Evolutionary conservation across 2,329 filamentous ascomycete species (phyloP).

Genomic region (Westerdykella aurantiaca): DNA sequence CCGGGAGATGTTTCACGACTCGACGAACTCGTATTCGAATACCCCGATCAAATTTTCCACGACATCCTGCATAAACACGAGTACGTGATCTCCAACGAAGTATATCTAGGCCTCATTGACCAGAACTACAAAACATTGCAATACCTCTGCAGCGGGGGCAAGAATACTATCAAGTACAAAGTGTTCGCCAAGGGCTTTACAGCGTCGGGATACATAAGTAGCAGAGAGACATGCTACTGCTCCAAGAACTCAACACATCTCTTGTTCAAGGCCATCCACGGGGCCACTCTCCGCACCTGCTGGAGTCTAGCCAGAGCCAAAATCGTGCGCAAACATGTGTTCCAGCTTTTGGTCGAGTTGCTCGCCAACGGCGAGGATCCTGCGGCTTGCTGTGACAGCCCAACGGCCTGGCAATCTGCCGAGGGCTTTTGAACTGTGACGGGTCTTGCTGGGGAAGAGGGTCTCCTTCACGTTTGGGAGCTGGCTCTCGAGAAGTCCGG

Average conservation of each 20-base stretch:
- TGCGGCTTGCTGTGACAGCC: slow-evolving; percentile 2
- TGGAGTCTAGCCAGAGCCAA: not conserved
- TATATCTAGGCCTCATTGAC: slow-evolving; percentile 1
- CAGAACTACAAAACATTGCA: slow-evolving; percentile 3
- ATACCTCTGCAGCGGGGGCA: slow-evolving; percentile 2
- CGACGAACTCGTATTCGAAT: slow-evolving; percentile 4
- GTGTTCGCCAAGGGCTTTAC: not conserved
- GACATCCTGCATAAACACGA: not conserved
- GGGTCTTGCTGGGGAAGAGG: slow-evolving; percentile 2
- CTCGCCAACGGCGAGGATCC: slow-evolving; percentile 6
- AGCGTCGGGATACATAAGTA: not conserved
- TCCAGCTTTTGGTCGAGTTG: slow-evolving; percentile 2
- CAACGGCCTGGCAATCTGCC: not conserved
- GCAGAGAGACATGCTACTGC: slow-evolving; percentile 1
- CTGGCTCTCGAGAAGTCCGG: slow-evolving; percentile 3
- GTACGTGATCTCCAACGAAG: not conserved
- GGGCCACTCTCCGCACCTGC: not conserved
- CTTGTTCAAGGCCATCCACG: not conserved
- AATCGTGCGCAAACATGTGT: slow-evolving; percentile 1
- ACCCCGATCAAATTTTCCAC: slow-evolving; percentile 3
- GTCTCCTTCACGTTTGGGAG: slow-evolving; percentile 4
- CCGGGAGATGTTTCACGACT: slow-evolving; percentile 1
- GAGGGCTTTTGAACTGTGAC: not conserved
- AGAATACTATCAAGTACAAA: slow-evolving; percentile 3
- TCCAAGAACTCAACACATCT: slow-evolving; percentile 1